These are phyloP conservation scores for Pseudopediastrum boryanum DNA, from an alignment of 139 green algal genomes.

Conservation along the genomic window DNA sequence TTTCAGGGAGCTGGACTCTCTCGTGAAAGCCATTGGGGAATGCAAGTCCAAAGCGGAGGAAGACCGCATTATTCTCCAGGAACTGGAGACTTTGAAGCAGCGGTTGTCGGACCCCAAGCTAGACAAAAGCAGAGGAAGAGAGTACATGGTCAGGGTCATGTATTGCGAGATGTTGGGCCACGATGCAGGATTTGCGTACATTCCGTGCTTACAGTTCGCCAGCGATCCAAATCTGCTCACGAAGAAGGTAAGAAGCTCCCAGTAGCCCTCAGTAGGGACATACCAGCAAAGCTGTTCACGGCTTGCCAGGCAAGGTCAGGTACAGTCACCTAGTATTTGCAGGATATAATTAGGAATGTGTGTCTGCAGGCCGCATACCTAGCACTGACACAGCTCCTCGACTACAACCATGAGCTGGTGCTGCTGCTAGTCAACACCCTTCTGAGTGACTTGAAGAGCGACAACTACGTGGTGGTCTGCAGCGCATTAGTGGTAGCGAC, in stretches of 20 bases:
- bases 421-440: conserved; percentile 98
- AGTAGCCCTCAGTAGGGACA: no score
- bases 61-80: conserved; percentile 79
- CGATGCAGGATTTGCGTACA: conserved; percentile 89
- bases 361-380: conserved; percentile 89
- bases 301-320: no score
- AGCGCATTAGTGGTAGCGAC: conserved; percentile 69
- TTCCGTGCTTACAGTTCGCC: conserved; percentile 61
- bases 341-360: neutral
- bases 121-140: conserved; percentile 73
- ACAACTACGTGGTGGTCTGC: conserved; percentile 90
- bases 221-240: conserved; percentile 63
- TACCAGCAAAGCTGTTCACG: no score
- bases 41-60: conserved; percentile 71
- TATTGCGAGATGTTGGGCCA: conserved; percentile 99
- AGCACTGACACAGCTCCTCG: conserved; percentile 88
- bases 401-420: conserved; percentile 89
- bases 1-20: conserved; percentile 44
- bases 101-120: conserved; percentile 75
- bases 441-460: conserved; percentile 87
- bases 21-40: conserved; percentile 65
- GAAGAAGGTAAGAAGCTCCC: conserved; percentile 64
- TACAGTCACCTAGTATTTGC: no score
- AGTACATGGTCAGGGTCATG: conserved; percentile 91
- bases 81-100: conserved; percentile 87